Base-by-base conservation (phyloP, 139 green algal species). In the Prasinococcaceae sp. region DNA sequence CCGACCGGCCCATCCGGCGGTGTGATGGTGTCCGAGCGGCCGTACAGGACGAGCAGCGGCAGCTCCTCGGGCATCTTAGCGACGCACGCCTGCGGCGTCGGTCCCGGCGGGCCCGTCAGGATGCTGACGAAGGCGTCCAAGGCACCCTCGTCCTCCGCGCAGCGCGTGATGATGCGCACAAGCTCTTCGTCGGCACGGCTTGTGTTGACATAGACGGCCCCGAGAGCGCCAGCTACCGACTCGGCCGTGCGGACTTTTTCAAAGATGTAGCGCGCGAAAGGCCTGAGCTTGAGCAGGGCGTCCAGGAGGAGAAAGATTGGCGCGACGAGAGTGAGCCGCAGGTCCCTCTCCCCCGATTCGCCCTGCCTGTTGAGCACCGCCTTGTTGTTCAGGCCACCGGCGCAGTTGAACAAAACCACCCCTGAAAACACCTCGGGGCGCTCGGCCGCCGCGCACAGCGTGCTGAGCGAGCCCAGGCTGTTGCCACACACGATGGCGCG, bases 351-450 rank as follows among this genome's bases (percentile, higher is more conserved):
- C 10, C 44, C 54, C 6, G 17, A 20, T n/a, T n/a, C n/a, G n/a
- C n/a, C n/a, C 36, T 47, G 16, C 22, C 43, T 28, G 29, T 76
- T 52, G 10, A 38, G 16, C 10, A 72, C 58, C 9, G 61, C 65
- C 70, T 94, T 94, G 67, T 89, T 93, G 71, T 94, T 94, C 82
- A 94, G 85, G 30, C 68, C 71, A 27, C 71, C 71, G n/a, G 72
- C 74, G 10, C 62, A 88, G 65, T 94, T 94, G 4, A 94, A 49
- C 24, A 94, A 68, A 29, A 79, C 79, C 19, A 57, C 50, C 22
- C 66, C 66, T 6, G 10, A 4, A 5, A 58, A 42, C 12, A 22
- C 19, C 23, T 54, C 40, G 4, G n/a, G n/a, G n/a, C n/a, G n/a
- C n/a, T n/a, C n/a, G n/a, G n/a, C n/a, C n/a, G n/a, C n/a, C n/a